Conservation (phyloP, 2,329 filamentous ascomycete species). For the Fusarium secorum region DNA sequence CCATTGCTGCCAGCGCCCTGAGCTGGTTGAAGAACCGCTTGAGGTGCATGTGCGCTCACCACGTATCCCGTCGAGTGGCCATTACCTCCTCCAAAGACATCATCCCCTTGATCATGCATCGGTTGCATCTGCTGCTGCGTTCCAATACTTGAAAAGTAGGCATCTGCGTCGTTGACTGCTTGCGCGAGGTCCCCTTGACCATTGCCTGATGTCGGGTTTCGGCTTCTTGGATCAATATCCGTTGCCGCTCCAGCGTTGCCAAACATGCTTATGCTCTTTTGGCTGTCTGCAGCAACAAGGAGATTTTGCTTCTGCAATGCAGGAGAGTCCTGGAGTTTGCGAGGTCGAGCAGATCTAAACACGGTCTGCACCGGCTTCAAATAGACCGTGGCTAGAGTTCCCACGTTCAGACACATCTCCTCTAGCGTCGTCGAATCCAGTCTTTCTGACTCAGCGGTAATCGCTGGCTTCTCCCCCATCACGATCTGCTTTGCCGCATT, state of each 20-base stretch:
- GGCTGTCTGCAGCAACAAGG: conserved; percentile 60
- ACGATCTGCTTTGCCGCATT: conserved; percentile 85
- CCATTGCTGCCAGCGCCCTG: conserved; percentile 71
- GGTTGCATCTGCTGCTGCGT: conserved; percentile 76
- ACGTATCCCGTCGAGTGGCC: conserved; percentile 67
- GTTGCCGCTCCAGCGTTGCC: conserved; percentile 61
- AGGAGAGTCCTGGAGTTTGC: conserved; percentile 81
- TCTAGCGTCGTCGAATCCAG: conserved; percentile 90
- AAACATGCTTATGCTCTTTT: conserved; percentile 68
- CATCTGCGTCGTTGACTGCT: conserved; percentile 84
- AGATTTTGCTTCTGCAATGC: conserved; percentile 80
- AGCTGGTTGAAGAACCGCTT: conserved; percentile 76
- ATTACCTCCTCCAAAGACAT: conserved; percentile 66
- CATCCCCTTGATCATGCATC: conserved; percentile 71
- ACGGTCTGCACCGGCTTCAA: conserved; percentile 97
- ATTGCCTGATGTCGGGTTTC: conserved; percentile 39
- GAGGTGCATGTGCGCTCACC: conserved; percentile 82
- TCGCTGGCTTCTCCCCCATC: conserved; percentile 96
- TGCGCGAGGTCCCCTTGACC: conserved; percentile 64
- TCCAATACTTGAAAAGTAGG: conserved; percentile 85
- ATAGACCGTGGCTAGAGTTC: conserved; percentile 95
- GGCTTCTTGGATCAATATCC: conserved; percentile 57
- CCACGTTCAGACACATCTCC: conserved; percentile 96
- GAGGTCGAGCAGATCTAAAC: conserved; percentile 85
- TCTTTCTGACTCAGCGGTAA: conserved; percentile 95